Evolutionary conservation across 78 protist genomes (phyloP).

Genomic region (Isochrysis galbana): DNA sequence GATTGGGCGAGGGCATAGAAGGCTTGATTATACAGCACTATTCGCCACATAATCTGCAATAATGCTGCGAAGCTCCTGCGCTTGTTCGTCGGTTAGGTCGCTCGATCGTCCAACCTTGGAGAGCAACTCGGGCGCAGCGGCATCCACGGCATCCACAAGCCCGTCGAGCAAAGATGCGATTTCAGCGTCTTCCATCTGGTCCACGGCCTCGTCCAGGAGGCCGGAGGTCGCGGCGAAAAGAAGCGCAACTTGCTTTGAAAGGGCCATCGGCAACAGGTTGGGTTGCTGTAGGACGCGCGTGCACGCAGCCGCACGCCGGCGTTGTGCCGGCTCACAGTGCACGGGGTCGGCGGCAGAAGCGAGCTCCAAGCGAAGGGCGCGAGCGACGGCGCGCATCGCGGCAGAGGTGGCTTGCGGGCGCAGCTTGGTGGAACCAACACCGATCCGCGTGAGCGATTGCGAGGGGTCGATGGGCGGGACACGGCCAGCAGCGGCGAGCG

Average conservation of each 20-base stretch:
- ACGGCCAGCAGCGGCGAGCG: background rate
- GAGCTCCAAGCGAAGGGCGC: background rate
- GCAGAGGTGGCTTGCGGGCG: background rate
- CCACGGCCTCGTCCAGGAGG: background rate
- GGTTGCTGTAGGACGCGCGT: background rate
- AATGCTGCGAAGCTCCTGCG: background rate
- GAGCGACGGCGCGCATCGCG: background rate
- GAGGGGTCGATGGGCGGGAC: background rate
- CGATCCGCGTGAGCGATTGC: constrained; percentile 5
- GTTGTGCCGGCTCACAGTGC: background rate
- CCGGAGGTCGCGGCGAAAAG: background rate
- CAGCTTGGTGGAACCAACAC: background rate
- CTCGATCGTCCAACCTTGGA: background rate
- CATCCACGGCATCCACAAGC: background rate
- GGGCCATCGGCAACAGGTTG: background rate
- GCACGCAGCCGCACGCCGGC: background rate
- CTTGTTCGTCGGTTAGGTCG: background rate
- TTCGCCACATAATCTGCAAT: too few relatives aligned
- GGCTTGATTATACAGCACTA: too few relatives aligned
- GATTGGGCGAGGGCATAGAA: too few relatives aligned
- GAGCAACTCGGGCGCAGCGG: background rate
- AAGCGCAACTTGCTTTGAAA: background rate
- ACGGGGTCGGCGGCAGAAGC: background rate
- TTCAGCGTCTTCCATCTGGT: background rate
- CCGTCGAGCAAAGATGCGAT: background rate